Conservation (phyloP, 208 protist genomes). For the Wallacemonas sp. region DNA sequence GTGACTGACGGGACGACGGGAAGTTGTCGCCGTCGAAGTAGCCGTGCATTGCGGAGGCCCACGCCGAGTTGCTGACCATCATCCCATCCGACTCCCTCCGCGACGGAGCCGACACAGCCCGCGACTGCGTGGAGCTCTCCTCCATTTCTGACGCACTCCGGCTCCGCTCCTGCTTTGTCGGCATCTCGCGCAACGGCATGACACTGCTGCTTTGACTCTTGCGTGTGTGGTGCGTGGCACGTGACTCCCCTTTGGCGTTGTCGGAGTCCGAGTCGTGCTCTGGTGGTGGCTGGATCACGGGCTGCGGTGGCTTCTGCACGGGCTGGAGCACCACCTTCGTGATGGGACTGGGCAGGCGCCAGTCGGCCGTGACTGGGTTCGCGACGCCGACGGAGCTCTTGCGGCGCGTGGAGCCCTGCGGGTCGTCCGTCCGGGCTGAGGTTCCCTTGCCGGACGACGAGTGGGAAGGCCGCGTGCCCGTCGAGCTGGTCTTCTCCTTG, state of each 20-base stretch:
- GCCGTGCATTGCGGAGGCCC: conserved; percentile 10
- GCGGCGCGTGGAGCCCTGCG: background rate
- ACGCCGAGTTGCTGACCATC: conserved; percentile 10
- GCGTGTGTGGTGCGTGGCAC: background rate
- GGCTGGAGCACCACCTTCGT: background rate
- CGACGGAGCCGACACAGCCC: background rate
- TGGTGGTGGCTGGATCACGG: background rate
- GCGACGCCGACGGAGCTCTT: background rate
- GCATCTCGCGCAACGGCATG: background rate
- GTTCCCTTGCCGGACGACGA: background rate
- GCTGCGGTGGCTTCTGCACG: conserved; percentile 1
- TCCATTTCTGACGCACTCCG: background rate
- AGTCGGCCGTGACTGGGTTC: conserved; percentile 12
- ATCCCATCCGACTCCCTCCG: background rate
- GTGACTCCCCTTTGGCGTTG: background rate
- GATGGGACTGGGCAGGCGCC: conserved; percentile 7
- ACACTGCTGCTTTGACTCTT: background rate
- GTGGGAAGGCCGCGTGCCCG: background rate
- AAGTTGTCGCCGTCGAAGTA: conserved; percentile 1
- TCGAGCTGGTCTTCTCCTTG: background rate
- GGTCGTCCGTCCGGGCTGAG: background rate
- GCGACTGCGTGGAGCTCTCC: background rate
- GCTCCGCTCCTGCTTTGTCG: background rate
- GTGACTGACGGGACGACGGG: background rate
- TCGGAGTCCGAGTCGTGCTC: background rate